These are phyloP conservation scores for Plectranthus barbatus DNA, from an alignment of 257 asterid species.

Conservation along the genomic window DNA sequence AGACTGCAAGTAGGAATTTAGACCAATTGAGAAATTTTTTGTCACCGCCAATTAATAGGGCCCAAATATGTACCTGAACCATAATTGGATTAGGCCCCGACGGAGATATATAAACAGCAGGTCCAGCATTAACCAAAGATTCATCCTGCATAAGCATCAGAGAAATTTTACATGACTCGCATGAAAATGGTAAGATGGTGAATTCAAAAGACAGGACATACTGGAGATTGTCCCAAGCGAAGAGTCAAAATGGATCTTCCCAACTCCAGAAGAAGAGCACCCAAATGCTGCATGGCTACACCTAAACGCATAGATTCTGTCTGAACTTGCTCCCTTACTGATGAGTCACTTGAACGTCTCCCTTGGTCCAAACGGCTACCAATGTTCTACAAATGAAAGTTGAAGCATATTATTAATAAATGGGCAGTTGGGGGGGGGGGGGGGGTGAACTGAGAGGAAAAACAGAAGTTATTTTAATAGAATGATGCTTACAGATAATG, in stretches of 20 bases:
- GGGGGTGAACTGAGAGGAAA: too few relatives aligned
- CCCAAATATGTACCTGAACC: constrained; percentile 70
- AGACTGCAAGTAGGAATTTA: background rate
- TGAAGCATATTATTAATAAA: constrained; percentile 36
- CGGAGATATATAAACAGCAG: constrained; percentile 88
- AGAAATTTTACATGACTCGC: constrained; percentile 5
- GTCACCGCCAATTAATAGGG: background rate
- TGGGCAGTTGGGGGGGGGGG: background rate
- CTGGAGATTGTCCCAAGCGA: constrained; percentile 76
- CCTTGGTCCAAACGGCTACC: constrained; percentile 66
- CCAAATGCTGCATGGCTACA: constrained; percentile 78
- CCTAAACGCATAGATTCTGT: constrained; percentile 58
- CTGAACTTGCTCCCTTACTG: constrained; percentile 63
- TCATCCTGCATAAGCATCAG: constrained; percentile 57
- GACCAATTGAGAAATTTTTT: background rate
- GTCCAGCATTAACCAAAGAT: constrained; percentile 81
- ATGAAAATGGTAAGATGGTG: constrained; percentile 5
- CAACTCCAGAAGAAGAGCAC: constrained; percentile 79
- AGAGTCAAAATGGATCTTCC: constrained; percentile 80
- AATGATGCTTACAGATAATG: constrained; percentile 61
- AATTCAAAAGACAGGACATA: constrained; percentile 27
- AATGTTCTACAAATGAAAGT: constrained; percentile 48
- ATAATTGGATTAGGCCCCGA: constrained; percentile 92
- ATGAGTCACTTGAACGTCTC: constrained; percentile 49
- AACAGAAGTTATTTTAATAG: background rate